Conservation (phyloP, 371 early-diverging fungal genomes). For the Rhizomucor pusillus region DNA sequence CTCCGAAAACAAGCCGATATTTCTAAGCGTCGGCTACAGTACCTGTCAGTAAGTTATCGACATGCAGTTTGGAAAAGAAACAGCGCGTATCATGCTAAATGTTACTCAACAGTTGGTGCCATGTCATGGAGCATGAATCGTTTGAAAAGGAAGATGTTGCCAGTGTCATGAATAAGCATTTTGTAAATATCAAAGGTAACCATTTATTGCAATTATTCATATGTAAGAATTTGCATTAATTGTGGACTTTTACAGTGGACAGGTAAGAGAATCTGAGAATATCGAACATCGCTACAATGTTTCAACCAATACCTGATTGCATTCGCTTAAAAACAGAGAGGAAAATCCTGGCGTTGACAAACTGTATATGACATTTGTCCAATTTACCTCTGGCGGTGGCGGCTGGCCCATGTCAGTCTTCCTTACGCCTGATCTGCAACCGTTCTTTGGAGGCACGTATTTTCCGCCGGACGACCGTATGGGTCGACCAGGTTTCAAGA, state of each 20-base stretch:
- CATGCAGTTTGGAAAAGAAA: neutral
- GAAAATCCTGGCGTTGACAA: conserved; percentile 69
- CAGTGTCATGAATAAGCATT: conserved; percentile 57
- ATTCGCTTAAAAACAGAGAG: conserved; percentile 42
- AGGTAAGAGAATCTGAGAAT: conserved; percentile 19
- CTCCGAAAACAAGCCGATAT: conserved; percentile 57
- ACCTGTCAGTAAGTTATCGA: conserved; percentile 57
- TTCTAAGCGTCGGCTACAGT: conserved; percentile 67
- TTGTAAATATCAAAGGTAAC: conserved; percentile 59
- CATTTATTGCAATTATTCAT: neutral
- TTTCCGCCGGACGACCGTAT: conserved; percentile 57
- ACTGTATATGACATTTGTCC: conserved; percentile 59
- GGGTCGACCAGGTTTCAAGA: conserved; percentile 55
- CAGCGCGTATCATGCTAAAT: too few species aligned
- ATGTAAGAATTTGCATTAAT: neutral
- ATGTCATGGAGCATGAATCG: conserved; percentile 70
- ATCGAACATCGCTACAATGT: too few species aligned
- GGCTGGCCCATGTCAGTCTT: conserved; percentile 68
- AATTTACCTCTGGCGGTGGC: conserved; percentile 54
- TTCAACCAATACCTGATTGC: too few species aligned
- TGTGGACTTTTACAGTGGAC: conserved; percentile 19
- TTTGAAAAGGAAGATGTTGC: conserved; percentile 60
- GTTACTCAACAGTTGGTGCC: conserved; percentile 53
- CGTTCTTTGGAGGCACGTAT: conserved; percentile 70
- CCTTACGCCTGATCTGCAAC: conserved; percentile 62